Evolutionary conservation across 768 basidiomycete genomes (phyloP).

Genomic region (Suillus placidus): DNA sequence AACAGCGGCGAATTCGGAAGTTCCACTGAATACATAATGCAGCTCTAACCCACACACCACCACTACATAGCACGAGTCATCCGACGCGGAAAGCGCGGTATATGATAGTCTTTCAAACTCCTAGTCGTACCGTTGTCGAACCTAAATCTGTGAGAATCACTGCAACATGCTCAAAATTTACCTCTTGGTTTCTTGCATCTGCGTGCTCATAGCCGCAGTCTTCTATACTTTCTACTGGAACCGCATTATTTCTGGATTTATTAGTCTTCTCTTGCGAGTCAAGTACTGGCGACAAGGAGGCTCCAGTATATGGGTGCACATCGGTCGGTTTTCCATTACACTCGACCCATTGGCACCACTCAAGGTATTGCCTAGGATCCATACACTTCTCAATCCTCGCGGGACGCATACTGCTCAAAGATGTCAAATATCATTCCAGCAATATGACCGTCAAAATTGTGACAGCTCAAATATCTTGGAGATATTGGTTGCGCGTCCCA

Average conservation of each 20-base stretch:
- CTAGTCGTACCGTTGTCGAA: not conserved
- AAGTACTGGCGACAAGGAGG: constrained; percentile 77
- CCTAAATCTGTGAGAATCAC: not conserved
- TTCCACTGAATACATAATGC: constrained; percentile 6
- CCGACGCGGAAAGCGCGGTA: not conserved
- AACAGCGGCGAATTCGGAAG: not conserved
- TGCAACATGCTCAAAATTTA: constrained; percentile 55
- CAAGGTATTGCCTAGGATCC: constrained; percentile 56
- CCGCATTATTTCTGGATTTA: constrained; percentile 70
- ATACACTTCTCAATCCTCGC: constrained; percentile 88
- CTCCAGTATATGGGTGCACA: constrained; percentile 82
- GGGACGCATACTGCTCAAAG: constrained; percentile 86
- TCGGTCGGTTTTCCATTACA: constrained; percentile 51
- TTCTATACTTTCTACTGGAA: constrained; percentile 93
- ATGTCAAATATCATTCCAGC: constrained; percentile 87
- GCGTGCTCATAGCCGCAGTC: constrained; percentile 54
- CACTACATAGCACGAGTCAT: not conserved
- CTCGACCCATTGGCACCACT: constrained; percentile 5
- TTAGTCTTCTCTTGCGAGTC: constrained; percentile 68
- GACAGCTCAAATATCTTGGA: constrained; percentile 87
- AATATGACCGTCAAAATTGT: constrained; percentile 87
- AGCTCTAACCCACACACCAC: not conserved
- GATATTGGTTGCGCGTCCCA: constrained; percentile 89
- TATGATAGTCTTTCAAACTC: not conserved
- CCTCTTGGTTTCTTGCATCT: constrained; percentile 66